These are phyloP conservation scores for Dactylis glomerata DNA, from an alignment of 176 grass and related monocot genomes.

Conservation along the genomic window DNA sequence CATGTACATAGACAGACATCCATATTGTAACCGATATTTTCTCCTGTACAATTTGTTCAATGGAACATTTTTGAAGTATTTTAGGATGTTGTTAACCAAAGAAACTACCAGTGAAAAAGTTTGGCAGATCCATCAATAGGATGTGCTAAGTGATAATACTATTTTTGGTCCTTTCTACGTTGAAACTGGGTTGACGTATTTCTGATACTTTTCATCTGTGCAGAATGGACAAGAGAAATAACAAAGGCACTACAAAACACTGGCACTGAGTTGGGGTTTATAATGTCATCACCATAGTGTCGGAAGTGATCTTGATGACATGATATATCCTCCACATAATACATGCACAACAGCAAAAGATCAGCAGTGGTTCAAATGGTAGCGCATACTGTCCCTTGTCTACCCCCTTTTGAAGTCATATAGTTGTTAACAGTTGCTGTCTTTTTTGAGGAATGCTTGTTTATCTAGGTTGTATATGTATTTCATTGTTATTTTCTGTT, in stretches of 20 bases:
- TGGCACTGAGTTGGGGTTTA: background rate
- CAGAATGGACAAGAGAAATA: slow-evolving; percentile 7
- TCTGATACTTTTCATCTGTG: slow-evolving; percentile 2
- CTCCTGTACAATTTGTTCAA: background rate
- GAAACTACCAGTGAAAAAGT: background rate
- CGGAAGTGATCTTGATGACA: slow-evolving; percentile 4
- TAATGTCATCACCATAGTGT: slow-evolving; percentile 1
- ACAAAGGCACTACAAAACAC: background rate
- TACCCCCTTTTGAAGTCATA: background rate
- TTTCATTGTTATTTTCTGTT: slow-evolving; percentile 19
- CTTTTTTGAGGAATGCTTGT: background rate
- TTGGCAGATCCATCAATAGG: background rate
- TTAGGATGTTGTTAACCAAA: background rate
- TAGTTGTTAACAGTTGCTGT: slow-evolving; percentile 1
- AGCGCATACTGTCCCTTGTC: background rate
- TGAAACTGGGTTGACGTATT: background rate
- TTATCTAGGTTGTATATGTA: slow-evolving; percentile 21
- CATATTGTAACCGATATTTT: background rate
- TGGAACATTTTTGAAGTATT: slow-evolving; percentile 15
- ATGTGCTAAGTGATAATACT: background rate
- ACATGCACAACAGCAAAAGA: background rate
- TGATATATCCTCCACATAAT: slow-evolving; percentile 15
- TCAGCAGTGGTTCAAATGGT: slow-evolving; percentile 4
- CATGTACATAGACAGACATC: background rate
- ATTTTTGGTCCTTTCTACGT: background rate